Evolutionary conservation across 306 rosid genomes (phyloP).

Genomic region (Sechiopsis laciniata): DNA sequence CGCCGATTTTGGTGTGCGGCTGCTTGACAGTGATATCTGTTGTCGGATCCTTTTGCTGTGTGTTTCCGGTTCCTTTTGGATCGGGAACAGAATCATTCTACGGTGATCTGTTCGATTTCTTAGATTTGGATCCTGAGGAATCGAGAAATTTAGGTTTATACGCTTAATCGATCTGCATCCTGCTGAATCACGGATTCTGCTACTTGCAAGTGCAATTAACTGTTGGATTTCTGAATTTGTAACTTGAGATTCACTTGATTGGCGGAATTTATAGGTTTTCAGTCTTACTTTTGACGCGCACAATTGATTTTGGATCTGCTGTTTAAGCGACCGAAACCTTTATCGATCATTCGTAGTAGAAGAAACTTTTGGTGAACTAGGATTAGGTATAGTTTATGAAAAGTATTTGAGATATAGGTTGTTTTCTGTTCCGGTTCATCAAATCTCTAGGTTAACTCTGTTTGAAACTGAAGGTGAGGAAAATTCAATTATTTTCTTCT

Average conservation of each 20-base stretch:
- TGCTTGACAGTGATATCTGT: background rate
- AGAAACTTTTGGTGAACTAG: background rate
- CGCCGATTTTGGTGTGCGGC: background rate
- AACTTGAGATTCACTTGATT: background rate
- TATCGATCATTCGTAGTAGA: background rate
- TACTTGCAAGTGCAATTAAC: background rate
- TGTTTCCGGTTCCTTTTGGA: background rate
- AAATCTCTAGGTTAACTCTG: too few relatives aligned
- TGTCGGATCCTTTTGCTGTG: background rate
- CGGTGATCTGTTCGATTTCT: background rate
- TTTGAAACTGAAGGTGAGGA: background rate
- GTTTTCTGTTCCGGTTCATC: background rate
- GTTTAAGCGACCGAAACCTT: background rate
- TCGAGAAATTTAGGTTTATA: background rate
- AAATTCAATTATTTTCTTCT: background rate
- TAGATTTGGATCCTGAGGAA: background rate
- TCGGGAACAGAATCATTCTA: background rate
- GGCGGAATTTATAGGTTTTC: background rate
- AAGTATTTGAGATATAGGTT: background rate
- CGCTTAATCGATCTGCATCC: background rate
- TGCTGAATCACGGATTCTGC: background rate
- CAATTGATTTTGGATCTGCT: background rate
- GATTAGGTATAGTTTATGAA: background rate
- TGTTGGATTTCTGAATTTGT: background rate
- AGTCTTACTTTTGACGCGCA: background rate